These are phyloP conservation scores for Jaltomata sinuosa DNA, from an alignment of 257 asterid species.

Conservation along the genomic window DNA sequence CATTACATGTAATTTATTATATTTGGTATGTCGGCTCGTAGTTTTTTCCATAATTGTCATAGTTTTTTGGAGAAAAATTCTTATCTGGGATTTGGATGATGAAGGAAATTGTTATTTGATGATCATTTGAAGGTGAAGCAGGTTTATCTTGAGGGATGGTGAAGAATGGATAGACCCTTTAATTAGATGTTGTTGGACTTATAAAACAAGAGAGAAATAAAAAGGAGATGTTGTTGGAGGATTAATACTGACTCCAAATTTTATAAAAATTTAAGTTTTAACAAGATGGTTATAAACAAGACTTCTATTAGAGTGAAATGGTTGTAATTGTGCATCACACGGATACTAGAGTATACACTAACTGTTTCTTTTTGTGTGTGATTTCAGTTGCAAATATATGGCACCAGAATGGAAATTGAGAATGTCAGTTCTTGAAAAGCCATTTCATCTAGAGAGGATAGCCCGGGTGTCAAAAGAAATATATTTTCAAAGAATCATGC, in stretches of 20 bases:
- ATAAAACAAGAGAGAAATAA: no score
- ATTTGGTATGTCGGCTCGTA: no score
- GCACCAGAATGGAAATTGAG: background rate
- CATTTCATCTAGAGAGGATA: background rate
- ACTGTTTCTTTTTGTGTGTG: background rate
- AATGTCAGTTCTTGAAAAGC: background rate
- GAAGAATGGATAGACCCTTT: no score
- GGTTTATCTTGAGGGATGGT: no score
- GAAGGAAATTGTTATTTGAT: background rate
- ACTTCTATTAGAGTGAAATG: background rate
- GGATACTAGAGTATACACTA: background rate
- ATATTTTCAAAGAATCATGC: no score
- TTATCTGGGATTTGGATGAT: background rate
- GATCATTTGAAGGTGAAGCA: background rate
- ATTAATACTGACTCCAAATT: background rate
- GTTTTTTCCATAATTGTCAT: no score
- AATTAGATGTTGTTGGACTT: no score
- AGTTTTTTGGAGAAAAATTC: background rate
- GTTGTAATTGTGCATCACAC: background rate
- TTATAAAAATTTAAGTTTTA: background rate
- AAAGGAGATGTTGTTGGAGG: no score
- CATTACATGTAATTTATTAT: no score
- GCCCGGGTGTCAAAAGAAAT: no score
- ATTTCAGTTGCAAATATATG: background rate
- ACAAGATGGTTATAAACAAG: background rate